A percentile compares a stretch with the other conserved stretches of the same genome.
phyloP scores from a whole-genome alignment of 495 filamentous ascomycete species.

The Lophium mytilinum region DNA sequence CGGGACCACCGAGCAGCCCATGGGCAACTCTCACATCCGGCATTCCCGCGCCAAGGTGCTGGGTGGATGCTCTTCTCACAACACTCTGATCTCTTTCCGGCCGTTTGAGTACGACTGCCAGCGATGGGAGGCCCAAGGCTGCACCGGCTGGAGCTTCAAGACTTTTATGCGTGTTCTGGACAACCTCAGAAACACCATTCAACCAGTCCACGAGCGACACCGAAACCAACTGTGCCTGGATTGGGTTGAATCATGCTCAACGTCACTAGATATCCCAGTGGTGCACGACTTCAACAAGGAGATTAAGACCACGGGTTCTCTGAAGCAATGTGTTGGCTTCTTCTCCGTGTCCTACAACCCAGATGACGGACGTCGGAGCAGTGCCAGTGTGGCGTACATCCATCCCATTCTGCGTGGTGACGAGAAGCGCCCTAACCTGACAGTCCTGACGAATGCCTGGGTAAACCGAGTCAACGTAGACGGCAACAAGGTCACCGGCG shows the following conservation, averaged over 20 bases:
- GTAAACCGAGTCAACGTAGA: conserved; percentile 64
- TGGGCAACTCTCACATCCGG: conserved; percentile 71
- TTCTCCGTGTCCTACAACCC: conserved; percentile 80
- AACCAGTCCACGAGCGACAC: conserved; percentile 68
- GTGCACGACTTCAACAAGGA: conserved; percentile 75
- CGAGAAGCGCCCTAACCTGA: conserved; percentile 69
- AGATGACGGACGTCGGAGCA: conserved; percentile 67
- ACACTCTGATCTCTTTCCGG: conserved; percentile 77
- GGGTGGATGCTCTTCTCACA: conserved; percentile 80
- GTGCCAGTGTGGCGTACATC: conserved; percentile 77
- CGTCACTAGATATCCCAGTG: conserved; percentile 63
- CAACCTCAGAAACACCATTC: conserved; percentile 68
- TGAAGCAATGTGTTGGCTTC: conserved; percentile 70
- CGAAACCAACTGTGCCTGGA: conserved; percentile 78
- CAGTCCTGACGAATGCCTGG: conserved; percentile 71
- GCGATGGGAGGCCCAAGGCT: conserved; percentile 63
- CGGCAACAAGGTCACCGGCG: conserved; percentile 53
- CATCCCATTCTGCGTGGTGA: conserved; percentile 72
- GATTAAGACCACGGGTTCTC: conserved; percentile 56
- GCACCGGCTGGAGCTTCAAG: conserved; percentile 70
- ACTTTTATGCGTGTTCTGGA: conserved; percentile 67
- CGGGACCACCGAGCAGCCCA: conserved; percentile 71
- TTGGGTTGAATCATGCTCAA: conserved; percentile 68
- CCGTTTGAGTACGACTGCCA: conserved; percentile 74
- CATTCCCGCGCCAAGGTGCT: conserved; percentile 80